Conservation (phyloP, 345 rosid species). For the Ceriops decandra region DNA sequence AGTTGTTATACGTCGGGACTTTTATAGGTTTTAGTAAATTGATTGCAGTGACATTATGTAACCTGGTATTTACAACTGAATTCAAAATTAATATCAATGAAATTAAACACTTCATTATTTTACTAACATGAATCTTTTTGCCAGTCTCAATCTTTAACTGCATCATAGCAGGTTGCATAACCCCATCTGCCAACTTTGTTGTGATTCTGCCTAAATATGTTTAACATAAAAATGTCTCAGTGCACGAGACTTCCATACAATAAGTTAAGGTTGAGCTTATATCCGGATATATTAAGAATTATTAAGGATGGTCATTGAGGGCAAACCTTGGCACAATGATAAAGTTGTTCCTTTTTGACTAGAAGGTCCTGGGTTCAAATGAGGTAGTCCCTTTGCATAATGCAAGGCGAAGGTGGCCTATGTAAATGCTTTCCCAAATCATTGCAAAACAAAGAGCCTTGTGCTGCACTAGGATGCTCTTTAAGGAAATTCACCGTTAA, state of each 20-base stretch:
- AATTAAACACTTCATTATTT: slow-evolving; percentile 2
- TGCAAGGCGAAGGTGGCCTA: too few relatives aligned
- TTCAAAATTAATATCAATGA: slow-evolving; percentile 18
- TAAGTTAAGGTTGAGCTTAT: too few relatives aligned
- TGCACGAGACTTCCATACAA: neutral
- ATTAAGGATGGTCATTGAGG: too few relatives aligned
- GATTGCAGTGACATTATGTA: slow-evolving; percentile 16
- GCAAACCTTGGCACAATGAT: too few relatives aligned
- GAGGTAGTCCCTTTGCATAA: too few relatives aligned
- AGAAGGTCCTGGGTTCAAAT: too few relatives aligned
- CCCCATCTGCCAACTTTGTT: too few relatives aligned
- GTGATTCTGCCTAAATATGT: neutral
- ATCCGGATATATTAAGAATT: too few relatives aligned
- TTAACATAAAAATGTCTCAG: neutral
- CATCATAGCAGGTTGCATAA: neutral
- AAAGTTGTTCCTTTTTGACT: too few relatives aligned
- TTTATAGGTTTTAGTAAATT: slow-evolving; percentile 14
- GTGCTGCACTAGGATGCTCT: neutral
- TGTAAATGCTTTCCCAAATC: neutral
- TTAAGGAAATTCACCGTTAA: neutral
- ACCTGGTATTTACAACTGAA: slow-evolving; percentile 8
- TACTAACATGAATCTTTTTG: slow-evolving; percentile 4
- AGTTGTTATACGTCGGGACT: slow-evolving; percentile 6
- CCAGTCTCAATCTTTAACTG: neutral
- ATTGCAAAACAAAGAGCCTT: neutral